Evolutionary conservation across 2,329 filamentous ascomycete species (phyloP).

Genomic region (Alternaria ventricosa): DNA sequence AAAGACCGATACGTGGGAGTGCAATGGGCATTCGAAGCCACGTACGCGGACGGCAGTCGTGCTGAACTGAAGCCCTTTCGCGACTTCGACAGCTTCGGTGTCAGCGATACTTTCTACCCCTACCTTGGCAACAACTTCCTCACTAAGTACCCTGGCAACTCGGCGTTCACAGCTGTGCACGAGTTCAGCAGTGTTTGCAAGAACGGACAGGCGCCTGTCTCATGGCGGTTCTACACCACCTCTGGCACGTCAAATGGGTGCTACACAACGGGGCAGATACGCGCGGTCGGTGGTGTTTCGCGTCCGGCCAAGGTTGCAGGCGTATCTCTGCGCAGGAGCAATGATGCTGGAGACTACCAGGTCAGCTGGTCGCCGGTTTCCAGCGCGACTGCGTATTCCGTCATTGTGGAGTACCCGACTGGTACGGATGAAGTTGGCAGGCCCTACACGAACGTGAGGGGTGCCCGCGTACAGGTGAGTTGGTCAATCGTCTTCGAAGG

Average conservation of each 20-base stretch:
- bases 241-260: neutral
- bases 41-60: conserved; percentile 8
- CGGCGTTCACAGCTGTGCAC: conserved; percentile 12
- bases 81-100: neutral
- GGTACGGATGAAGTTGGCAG: conserved; percentile 11
- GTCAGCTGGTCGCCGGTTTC: conserved; percentile 10
- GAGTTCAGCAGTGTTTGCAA: conserved; percentile 15
- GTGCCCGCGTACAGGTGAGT: conserved; percentile 9
- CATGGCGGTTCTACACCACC: conserved; percentile 10
- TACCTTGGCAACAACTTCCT: conserved; percentile 12
- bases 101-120: conserved; percentile 12
- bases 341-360: conserved; percentile 7
- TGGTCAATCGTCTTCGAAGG: neutral
- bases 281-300: neutral
- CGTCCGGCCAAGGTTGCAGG: conserved; percentile 1
- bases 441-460: conserved; percentile 11
- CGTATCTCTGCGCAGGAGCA: conserved; percentile 2
- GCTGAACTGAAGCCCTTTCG: conserved; percentile 4
- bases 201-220: conserved; percentile 7
- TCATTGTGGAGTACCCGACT: conserved; percentile 13
- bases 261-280: conserved; percentile 4
- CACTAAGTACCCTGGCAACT: conserved; percentile 6
- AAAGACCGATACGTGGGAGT: conserved; percentile 14
- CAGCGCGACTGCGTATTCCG: conserved; percentile 10
- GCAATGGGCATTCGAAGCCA: conserved; percentile 15